These are phyloP conservation scores for Dioscorea dumetorum DNA, from an alignment of 106 monocot species.

Conservation along the genomic window DNA sequence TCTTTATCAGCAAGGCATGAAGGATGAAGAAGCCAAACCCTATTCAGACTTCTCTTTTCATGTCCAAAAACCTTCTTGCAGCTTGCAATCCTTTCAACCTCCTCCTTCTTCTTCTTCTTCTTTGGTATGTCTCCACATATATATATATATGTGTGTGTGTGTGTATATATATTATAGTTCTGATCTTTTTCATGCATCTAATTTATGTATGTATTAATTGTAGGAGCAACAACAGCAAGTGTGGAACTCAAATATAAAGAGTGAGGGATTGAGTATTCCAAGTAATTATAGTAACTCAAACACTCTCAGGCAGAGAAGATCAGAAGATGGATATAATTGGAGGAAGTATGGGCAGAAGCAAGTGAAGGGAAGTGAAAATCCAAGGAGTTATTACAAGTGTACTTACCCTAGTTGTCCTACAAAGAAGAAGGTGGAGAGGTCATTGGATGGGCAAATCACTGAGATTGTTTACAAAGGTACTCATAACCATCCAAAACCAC, in stretches of 20 bases:
- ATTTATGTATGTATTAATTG: no score
- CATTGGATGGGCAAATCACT: slow-evolving; percentile 39
- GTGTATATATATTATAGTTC: no score
- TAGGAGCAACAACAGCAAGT: no score
- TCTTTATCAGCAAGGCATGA: slow-evolving; percentile 20
- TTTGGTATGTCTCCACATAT: no score
- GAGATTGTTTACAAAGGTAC: slow-evolving; percentile 55
- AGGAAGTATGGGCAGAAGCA: slow-evolving; percentile 60
- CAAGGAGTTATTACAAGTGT: slow-evolving; percentile 60
- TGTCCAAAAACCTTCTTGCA: neutral
- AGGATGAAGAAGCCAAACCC: slow-evolving; percentile 18
- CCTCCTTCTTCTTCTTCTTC: no score
- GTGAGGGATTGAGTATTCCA: no score
- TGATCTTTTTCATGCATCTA: no score
- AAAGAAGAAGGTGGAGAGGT: slow-evolving; percentile 56
- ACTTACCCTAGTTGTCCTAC: slow-evolving; percentile 38
- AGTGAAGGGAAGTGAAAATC: slow-evolving; percentile 61
- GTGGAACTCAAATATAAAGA: no score
- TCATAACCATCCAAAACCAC: slow-evolving; percentile 60
- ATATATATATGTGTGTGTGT: no score
- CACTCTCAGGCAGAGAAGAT: slow-evolving; percentile 11
- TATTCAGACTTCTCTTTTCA: slow-evolving; percentile 41
- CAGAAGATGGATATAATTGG: slow-evolving; percentile 70
- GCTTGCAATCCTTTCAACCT: no score
- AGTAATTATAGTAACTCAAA: no score